Base-by-base conservation (phyloP, 768 basidiomycete genomes). In the Russula sp. region DNA sequence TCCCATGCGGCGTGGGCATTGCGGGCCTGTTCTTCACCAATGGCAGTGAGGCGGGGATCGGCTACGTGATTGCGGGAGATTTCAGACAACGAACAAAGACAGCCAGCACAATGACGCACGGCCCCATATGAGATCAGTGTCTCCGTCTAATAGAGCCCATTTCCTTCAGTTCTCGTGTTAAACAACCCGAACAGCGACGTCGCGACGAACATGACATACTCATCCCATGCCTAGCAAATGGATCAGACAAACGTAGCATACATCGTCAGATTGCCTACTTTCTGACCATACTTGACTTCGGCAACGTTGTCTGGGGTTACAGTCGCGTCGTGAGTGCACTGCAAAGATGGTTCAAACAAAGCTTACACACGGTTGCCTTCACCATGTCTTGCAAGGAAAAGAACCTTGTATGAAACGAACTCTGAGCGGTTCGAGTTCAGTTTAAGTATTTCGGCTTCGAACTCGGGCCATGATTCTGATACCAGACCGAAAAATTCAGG, bases 1-100 rank as follows among this genome's bases (percentile, higher is more conserved):
- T 44, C 18, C 67, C 67, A 68, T 37, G 66, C 67, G 20, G 34
- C 59, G 20, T 63, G 55, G 2, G 67, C 67, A 37, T 8, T 57
- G 40, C 52, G 59, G 6, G 65, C 67, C 35, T 68, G 65, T 13
- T 59, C 65, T 50, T 68, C 67, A 3, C 67, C 67, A n/a, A 64
- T 47, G 20, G 59, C 2, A 35, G 65, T 68, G 14, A 68, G 65
- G 13, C 11, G 50, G 34, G 67, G 67, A 37, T 68, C 67, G n/a
- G 67, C 67, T 68, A 20, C 9, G 35, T 39, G n/a, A 57, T 40
- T 48, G 39, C 11, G 35, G 4, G 20, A 35, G 11, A 20, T 7
- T 32, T 55, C 13, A 51, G 50, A 20, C 22, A 13, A 52, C 4
- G 18, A 45, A 35, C 10, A 16, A 40, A 35, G 40, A 35, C n/a